Evolutionary conservation across 2,329 filamentous ascomycete species (phyloP).

Genomic region (Aspergillus sp.): DNA sequence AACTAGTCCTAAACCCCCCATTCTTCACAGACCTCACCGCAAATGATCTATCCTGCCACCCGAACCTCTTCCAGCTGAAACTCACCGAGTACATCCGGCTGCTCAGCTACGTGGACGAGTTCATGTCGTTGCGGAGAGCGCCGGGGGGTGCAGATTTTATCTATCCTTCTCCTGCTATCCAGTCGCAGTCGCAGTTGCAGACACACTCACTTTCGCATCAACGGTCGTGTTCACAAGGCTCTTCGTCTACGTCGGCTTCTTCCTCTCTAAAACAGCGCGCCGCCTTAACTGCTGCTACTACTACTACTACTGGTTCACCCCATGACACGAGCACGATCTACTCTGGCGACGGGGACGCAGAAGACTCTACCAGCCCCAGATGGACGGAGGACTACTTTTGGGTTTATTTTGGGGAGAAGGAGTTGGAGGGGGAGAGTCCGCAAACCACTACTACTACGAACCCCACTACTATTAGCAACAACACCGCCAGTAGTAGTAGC

Average conservation of each 20-base stretch:
- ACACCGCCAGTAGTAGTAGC: neutral
- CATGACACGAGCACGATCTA: neutral
- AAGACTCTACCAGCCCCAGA: neutral
- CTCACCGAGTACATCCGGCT: slow-evolving; percentile 12
- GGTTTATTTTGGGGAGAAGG: slow-evolving; percentile 2
- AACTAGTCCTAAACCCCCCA: neutral
- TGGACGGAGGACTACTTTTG: neutral
- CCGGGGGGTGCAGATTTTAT: neutral
- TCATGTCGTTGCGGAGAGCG: slow-evolving; percentile 5
- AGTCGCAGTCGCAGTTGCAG: neutral
- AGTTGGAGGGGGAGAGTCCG: neutral
- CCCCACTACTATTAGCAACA: neutral
- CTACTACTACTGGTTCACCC: neutral
- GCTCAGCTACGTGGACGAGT: slow-evolving; percentile 13
- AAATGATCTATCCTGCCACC: neutral
- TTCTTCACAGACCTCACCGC: neutral
- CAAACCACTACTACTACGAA: neutral
- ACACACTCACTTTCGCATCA: neutral
- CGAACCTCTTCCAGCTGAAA: slow-evolving; percentile 11
- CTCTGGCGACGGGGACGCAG: neutral
- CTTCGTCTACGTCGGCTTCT: neutral
- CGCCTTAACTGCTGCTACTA: neutral
- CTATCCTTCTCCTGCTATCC: neutral
- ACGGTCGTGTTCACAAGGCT: neutral
- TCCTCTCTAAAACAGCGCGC: neutral